These are phyloP conservation scores for Candida frijolesensis DNA, from an alignment of 1,139 yeast genomes.

Conservation along the genomic window DNA sequence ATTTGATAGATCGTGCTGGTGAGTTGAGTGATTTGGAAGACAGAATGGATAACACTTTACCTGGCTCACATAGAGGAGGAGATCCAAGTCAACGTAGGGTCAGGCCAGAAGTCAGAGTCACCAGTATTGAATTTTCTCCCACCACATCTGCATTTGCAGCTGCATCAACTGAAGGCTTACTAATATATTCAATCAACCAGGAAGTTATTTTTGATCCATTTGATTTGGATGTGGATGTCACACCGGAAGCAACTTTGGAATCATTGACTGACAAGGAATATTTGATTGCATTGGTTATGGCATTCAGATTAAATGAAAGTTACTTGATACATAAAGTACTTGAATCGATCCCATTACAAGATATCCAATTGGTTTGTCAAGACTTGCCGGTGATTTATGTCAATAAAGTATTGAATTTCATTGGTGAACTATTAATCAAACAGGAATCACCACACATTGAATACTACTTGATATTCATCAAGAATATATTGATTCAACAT, in stretches of 20 bases:
- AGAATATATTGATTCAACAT: slow-evolving; percentile 65
- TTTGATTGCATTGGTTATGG: slow-evolving; percentile 84
- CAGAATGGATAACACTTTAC: slow-evolving; percentile 71
- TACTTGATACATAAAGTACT: slow-evolving; percentile 72
- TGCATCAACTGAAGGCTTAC: slow-evolving; percentile 91
- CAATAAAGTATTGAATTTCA: slow-evolving; percentile 63
- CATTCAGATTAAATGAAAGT: slow-evolving; percentile 86
- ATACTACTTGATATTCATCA: slow-evolving; percentile 81
- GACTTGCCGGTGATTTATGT: slow-evolving; percentile 80
- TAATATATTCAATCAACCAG: slow-evolving; percentile 80
- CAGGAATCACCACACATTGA: slow-evolving; percentile 82
- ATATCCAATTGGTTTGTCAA: slow-evolving; percentile 63
- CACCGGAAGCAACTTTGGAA: slow-evolving; percentile 74
- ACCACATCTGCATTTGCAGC: slow-evolving; percentile 92
- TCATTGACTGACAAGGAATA: slow-evolving; percentile 70
- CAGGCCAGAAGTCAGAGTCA: slow-evolving; percentile 80
- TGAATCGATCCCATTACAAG: slow-evolving; percentile 75
- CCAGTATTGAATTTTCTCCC: slow-evolving; percentile 81
- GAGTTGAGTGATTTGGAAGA: slow-evolving; percentile 87
- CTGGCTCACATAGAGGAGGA: slow-evolving; percentile 91
- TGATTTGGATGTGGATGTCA: slow-evolving; percentile 89
- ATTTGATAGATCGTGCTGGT: slow-evolving; percentile 79
- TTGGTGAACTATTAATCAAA: slow-evolving; percentile 64
- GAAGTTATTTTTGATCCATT: slow-evolving; percentile 86
- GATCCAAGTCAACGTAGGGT: slow-evolving; percentile 79